Base-by-base conservation (phyloP, 148 eudicot genomes). In the Chenopodium suecicum region DNA sequence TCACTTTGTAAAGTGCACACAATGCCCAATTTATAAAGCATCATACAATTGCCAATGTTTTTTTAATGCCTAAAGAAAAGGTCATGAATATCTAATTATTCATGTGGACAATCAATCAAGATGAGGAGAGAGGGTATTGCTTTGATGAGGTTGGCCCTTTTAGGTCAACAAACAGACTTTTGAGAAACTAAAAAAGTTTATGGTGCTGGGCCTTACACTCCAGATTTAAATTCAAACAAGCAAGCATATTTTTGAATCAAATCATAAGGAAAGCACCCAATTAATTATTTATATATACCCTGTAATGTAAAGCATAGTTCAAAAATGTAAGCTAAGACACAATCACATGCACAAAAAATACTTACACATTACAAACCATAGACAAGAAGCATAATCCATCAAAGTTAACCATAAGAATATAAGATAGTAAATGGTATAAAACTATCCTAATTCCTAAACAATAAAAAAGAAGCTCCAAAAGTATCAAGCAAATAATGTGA, bases 1-100 rank as follows among this genome's bases (percentile, higher is more conserved):
- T 67, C 20, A 62, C 77, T 73, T 80, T 3, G 41, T 41, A 81
- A 67, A 65, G 41, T 52, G 79, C 67, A 50, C 27, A 29, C 41
- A 41, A 23, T 65, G 31, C 46, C 8, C 22, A 44, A 66, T 52
- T 29, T 2, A 9, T 37, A 56, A 17, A 65, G 48, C 37, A 74
- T 11, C 12, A 9, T 2, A 37, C 60, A 62, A 27, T 62, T 16
- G 8, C 34, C 47, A 73, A 80, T 11, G 25, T 34, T 63, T 14
- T 58, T 56, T 31, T 46, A 62, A 73, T 25, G 23, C 56, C 50
- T 71, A 31, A 60, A 25, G 68, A 27, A 23, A 73, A 47, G 72
- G 60, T 4, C 58, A 19, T 73, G 54, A n/a, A 22, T 72, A 37
- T 47, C 4, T 52, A 11, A 25, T 22, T 13, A 37, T 12, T 46